phyloP scores from a whole-genome alignment of 768 basidiomycete genomes.

The Hygrocybe coccinea region DNA sequence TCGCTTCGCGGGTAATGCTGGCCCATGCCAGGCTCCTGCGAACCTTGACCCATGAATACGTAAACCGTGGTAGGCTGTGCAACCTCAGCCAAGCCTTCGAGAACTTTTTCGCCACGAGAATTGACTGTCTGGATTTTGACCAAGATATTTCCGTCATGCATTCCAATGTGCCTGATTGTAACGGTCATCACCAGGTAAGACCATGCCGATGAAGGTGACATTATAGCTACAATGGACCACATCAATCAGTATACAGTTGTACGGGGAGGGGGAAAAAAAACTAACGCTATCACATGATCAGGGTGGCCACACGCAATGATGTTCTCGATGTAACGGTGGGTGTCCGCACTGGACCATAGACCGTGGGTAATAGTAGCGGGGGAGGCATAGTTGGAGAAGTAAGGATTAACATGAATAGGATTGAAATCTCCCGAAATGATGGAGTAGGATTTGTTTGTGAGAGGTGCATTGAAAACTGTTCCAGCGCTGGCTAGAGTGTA shows the following conservation, averaged over 20 bases:
- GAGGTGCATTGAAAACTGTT: constrained; percentile 73
- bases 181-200: constrained; percentile 85
- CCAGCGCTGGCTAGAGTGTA: constrained; percentile 70
- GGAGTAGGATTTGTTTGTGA: constrained; percentile 94
- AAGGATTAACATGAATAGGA: constrained; percentile 97
- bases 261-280: constrained; percentile 21
- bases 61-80: constrained; percentile 89
- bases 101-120: constrained; percentile 80
- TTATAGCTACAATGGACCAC: constrained; percentile 57
- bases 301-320: constrained; percentile 91
- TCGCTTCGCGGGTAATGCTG: no score
- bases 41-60: constrained; percentile 97
- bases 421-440: constrained; percentile 97
- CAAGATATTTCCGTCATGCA: constrained; percentile 91
- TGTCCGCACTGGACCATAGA: constrained; percentile 94
- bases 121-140: constrained; percentile 86
- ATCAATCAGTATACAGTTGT: constrained; percentile 1
- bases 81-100: constrained; percentile 90
- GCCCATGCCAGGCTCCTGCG: constrained; percentile 97
- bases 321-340: constrained; percentile 86
- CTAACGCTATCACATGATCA: constrained; percentile 82
- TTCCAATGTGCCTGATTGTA: constrained; percentile 82
- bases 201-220: constrained; percentile 96
- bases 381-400: constrained; percentile 90
- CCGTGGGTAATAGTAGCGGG: constrained; percentile 98